These are phyloP conservation scores for Acanthamoeba royreba DNA, from an alignment of 208 protist genomes.

Conservation along the genomic window DNA sequence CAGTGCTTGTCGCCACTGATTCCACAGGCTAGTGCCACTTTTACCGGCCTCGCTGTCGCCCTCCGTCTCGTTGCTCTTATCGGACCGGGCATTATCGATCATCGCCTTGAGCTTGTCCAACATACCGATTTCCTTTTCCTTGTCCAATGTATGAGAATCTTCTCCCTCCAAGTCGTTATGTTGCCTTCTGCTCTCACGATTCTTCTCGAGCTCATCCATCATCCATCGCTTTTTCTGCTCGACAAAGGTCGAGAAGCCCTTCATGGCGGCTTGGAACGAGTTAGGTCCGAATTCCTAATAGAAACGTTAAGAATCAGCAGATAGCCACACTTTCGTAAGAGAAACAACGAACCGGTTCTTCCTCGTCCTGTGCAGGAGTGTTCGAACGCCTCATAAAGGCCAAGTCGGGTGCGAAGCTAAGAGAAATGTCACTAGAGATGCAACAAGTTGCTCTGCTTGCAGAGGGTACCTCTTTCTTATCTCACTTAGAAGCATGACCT, in stretches of 20 bases:
- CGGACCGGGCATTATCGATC: neutral
- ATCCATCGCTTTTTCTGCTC: neutral
- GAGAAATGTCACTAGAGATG: too few species aligned
- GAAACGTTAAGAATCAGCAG: neutral
- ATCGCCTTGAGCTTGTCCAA: conserved; percentile 20
- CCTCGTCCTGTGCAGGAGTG: neutral
- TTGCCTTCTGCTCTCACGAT: neutral
- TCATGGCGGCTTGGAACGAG: conserved; percentile 1
- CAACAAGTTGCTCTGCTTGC: too few species aligned
- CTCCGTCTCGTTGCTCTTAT: neutral
- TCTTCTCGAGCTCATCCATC: neutral
- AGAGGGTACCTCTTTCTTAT: neutral
- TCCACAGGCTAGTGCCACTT: neutral
- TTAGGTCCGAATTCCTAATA: neutral
- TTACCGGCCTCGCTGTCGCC: neutral
- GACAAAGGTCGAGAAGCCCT: neutral
- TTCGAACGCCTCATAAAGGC: neutral
- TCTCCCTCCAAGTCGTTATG: neutral
- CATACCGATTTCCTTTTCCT: neutral
- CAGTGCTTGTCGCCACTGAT: neutral
- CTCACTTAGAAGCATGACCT: neutral
- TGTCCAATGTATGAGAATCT: neutral
- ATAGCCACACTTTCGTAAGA: neutral
- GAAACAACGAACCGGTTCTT: neutral
- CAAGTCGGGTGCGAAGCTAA: neutral